Evolutionary conservation across 352 stramenopile genomes (phyloP), one percentile per base, ranked within the genome.

Genomic region (Phytopythium boreale): DNA sequence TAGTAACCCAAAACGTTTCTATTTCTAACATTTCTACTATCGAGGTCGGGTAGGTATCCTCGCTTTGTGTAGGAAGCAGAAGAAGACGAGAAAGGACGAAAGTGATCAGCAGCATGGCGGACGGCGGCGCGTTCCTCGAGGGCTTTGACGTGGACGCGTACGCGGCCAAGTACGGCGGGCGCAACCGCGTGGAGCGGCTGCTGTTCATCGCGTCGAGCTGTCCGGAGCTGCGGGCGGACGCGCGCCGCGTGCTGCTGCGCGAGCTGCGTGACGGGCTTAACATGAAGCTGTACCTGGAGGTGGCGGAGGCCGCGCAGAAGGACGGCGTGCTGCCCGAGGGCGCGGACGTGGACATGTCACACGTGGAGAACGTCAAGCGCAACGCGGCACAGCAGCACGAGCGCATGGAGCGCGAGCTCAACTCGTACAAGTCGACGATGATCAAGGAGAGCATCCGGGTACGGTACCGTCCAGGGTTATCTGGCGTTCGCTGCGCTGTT

Each of bases 371-470:
- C 52, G 74, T 90, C 27, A 83, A 83, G 51, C 82, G 84, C 58
- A 89, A 66, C 56, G 80, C 82, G 1, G 69, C 73, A 26, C 74
- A 88, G 41, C 84, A 91, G 63, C 85, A 95, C 55, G 88, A 94
- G 52, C 82, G 84, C 5, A 71, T 96, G 36, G 87, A 95, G 67
- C 87, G 94, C 59, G 88, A 96, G 64, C 79, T 96, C 20, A 93
- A 95, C 62, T 95, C 87, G 73, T 96, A 95, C 77, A 96, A 96
- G 71, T 95, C 85, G 37, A 95, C 82, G 19, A 90, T 95, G 80
- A 95, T 96, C 80, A 96, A 96, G 68, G 88, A 96, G 64, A 95
- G 86, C 75, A 96, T 96, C 63, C 79, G 88, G 60, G 86, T 95
- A 75, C 36, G 69, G n/a, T n/a, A n/a, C n/a, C n/a, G n/a, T n/a